These are phyloP conservation scores for Fusarium brachygibbosum DNA, from an alignment of 2,329 filamentous ascomycete genomes.

Conservation along the genomic window DNA sequence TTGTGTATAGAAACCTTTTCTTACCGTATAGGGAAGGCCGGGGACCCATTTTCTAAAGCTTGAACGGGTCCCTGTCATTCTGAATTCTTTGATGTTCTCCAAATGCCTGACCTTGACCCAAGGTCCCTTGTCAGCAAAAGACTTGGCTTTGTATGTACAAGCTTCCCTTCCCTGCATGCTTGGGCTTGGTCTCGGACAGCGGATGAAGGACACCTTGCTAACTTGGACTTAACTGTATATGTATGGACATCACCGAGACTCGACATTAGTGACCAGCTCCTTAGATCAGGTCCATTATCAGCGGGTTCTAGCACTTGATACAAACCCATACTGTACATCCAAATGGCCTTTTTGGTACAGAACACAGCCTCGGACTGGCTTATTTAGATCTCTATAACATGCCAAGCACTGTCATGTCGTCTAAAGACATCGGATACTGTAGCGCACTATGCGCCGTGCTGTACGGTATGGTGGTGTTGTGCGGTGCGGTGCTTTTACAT, in stretches of 20 bases:
- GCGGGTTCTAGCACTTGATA: background rate
- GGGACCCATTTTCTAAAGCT: slow-evolving; percentile 37
- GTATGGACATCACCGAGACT: background rate
- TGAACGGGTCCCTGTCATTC: slow-evolving; percentile 31
- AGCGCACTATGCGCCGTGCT: background rate
- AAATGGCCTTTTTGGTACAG: background rate
- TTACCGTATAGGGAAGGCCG: slow-evolving; percentile 23
- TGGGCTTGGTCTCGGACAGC: slow-evolving; percentile 27
- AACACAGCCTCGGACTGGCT: slow-evolving; percentile 26
- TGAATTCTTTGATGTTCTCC: slow-evolving; percentile 26
- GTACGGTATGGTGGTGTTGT: background rate
- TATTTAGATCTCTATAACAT: background rate
- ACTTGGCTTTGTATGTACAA: slow-evolving; percentile 36
- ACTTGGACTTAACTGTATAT: slow-evolving; percentile 3
- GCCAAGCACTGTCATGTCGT: slow-evolving; percentile 9
- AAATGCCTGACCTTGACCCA: slow-evolving; percentile 38
- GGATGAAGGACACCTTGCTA: slow-evolving; percentile 30
- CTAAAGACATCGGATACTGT: background rate
- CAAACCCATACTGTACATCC: too few relatives aligned
- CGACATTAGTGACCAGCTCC: slow-evolving; percentile 1
- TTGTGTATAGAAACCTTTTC: slow-evolving; percentile 18
- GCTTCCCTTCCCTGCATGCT: slow-evolving; percentile 30
- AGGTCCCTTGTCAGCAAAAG: slow-evolving; percentile 30
- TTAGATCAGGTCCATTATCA: slow-evolving; percentile 5
- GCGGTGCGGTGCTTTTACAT: slow-evolving; percentile 2